These are phyloP conservation scores for Rhynchosporium graminicola DNA, from an alignment of 2,329 filamentous ascomycete genomes.

Conservation along the genomic window DNA sequence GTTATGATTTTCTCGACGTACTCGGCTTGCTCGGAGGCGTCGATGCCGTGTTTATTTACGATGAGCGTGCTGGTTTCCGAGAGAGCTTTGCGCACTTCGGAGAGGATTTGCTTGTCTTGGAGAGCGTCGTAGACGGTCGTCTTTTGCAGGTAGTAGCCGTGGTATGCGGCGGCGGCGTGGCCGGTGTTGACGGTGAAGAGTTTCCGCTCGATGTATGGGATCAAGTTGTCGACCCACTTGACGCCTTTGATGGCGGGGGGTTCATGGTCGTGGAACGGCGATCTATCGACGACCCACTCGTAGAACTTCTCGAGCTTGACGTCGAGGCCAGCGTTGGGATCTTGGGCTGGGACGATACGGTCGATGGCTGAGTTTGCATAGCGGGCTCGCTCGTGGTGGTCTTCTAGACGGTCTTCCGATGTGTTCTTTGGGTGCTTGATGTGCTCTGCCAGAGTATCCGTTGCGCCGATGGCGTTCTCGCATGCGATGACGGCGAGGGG, in stretches of 20 bases:
- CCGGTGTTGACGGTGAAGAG: slow-evolving; percentile 99
- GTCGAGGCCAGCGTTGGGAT: slow-evolving; percentile 75
- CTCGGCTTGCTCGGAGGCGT: slow-evolving; percentile 70
- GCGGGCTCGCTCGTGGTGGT: slow-evolving; percentile 72
- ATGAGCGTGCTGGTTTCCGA: slow-evolving; percentile 86
- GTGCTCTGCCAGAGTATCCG: slow-evolving; percentile 79
- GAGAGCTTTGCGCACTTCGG: slow-evolving; percentile 77
- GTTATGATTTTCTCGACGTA: slow-evolving; percentile 92
- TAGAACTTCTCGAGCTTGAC: slow-evolving; percentile 98
- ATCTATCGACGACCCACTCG: slow-evolving; percentile 95
- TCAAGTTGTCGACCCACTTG: slow-evolving; percentile 88
- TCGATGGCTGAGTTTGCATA: slow-evolving; percentile 99
- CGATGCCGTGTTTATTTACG: slow-evolving; percentile 81
- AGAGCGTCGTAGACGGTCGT: slow-evolving; percentile 87
- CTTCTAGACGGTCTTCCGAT: slow-evolving; percentile 62
- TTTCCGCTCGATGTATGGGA: slow-evolving; percentile 98
- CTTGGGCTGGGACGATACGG: slow-evolving; percentile 93
- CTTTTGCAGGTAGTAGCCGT: slow-evolving; percentile 85
- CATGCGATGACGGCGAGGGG: slow-evolving; percentile 93
- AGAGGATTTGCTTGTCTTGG: slow-evolving; percentile 75
- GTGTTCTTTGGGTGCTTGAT: slow-evolving; percentile 78
- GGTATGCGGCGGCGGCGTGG: slow-evolving; percentile 94
- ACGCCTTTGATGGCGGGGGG: slow-evolving; percentile 81
- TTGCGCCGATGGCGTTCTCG: slow-evolving; percentile 96
- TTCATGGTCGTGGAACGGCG: slow-evolving; percentile 72